phyloP scores from a whole-genome alignment of 805 yeast species.

The Ogataea saltuana region DNA sequence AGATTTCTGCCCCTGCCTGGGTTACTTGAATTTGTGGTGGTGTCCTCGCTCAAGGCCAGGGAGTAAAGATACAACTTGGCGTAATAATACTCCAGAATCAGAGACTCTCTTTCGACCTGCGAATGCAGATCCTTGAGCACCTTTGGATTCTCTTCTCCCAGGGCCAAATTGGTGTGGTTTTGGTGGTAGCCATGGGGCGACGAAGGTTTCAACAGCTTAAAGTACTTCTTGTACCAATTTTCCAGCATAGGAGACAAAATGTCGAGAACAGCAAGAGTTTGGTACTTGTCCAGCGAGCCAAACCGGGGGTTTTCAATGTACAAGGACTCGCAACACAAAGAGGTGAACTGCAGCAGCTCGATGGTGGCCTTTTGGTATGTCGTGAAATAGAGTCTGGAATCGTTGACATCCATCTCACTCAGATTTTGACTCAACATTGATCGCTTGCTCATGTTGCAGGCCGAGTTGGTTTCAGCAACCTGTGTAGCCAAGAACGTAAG shows the following conservation, averaged over 20 bases:
- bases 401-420: slow-evolving; percentile 57
- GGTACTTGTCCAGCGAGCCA: slow-evolving; percentile 54
- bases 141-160: slow-evolving; percentile 37
- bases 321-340: slow-evolving; percentile 80
- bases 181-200: slow-evolving; percentile 38
- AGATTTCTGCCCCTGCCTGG: slow-evolving; percentile 38
- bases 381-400: slow-evolving; percentile 51
- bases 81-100: slow-evolving; percentile 82
- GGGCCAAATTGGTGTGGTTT: slow-evolving; percentile 8
- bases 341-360: slow-evolving; percentile 74
- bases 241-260: slow-evolving; percentile 76
- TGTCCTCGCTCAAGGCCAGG: slow-evolving; percentile 62
- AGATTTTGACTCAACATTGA: slow-evolving; percentile 75
- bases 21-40: slow-evolving; percentile 36
- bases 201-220: slow-evolving; percentile 52
- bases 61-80: slow-evolving; percentile 83
- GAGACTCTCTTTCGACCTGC: slow-evolving; percentile 62
- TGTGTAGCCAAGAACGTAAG: slow-evolving; percentile 82
- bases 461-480: slow-evolving; percentile 77
- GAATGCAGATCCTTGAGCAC: slow-evolving; percentile 40
- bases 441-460: slow-evolving; percentile 76
- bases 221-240: slow-evolving; percentile 72
- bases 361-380: slow-evolving; percentile 71
- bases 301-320: slow-evolving; percentile 65
- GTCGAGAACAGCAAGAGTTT: slow-evolving; percentile 68